Evolutionary conservation across 306 rosid species (phyloP).

Genomic region (Cicer cuneatum): DNA sequence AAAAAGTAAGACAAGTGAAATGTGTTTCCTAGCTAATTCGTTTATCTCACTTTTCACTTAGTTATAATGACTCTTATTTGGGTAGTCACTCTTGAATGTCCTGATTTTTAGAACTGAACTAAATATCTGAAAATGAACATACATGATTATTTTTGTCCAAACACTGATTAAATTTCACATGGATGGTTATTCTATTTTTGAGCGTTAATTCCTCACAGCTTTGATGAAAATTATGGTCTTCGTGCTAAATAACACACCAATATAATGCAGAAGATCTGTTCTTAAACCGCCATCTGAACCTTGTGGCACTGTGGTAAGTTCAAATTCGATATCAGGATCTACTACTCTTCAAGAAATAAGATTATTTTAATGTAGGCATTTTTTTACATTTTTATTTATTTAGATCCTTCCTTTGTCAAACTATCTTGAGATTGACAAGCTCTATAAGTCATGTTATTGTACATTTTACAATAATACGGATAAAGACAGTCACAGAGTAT

Average conservation of each 20-base stretch:
- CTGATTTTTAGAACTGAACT: too few species aligned
- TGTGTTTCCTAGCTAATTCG: slow-evolving; percentile 9
- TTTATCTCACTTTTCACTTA: slow-evolving; percentile 29
- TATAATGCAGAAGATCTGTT: background rate
- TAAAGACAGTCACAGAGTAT: too few species aligned
- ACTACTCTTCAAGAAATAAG: background rate
- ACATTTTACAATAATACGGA: background rate
- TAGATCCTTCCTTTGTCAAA: background rate
- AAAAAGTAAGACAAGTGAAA: too few species aligned
- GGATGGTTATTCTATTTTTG: slow-evolving; percentile 21
- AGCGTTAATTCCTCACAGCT: background rate
- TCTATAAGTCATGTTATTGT: background rate
- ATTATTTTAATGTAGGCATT: slow-evolving; percentile 3
- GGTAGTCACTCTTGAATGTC: slow-evolving; percentile 22
- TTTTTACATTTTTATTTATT: background rate
- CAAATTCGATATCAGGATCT: slow-evolving; percentile 1
- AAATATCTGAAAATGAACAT: slow-evolving; percentile 13
- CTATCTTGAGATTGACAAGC: background rate
- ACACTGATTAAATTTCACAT: slow-evolving; percentile 6
- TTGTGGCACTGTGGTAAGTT: background rate
- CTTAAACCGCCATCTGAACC: background rate
- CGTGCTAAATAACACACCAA: slow-evolving; percentile 8
- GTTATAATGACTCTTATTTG: background rate
- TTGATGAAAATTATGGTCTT: slow-evolving; percentile 15
- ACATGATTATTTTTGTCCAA: slow-evolving; percentile 21